phyloP scores from a whole-genome alignment of 768 basidiomycete species.

The Leccinum pellstonianum region DNA sequence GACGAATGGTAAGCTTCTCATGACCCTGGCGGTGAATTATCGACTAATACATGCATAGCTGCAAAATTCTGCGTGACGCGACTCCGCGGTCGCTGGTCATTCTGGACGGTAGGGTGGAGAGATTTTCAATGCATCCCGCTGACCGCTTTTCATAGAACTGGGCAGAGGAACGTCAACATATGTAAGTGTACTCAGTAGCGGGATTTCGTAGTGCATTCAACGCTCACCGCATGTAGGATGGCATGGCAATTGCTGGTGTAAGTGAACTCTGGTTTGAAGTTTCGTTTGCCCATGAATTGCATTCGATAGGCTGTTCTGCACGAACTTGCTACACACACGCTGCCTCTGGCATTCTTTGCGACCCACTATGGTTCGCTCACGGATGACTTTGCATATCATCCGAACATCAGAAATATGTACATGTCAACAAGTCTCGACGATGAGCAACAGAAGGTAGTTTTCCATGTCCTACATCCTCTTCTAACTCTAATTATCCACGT shows the following conservation, averaged over 20 bases:
- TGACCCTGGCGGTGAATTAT: background rate
- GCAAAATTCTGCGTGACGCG: conserved; percentile 90
- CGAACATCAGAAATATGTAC: conserved; percentile 91
- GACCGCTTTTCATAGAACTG: conserved; percentile 57
- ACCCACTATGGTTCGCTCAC: conserved; percentile 97
- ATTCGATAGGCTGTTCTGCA: conserved; percentile 78
- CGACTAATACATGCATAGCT: conserved; percentile 44
- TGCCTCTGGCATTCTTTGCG: conserved; percentile 93
- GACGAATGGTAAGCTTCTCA: conserved; percentile 77
- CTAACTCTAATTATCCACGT: background rate
- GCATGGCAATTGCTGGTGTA: conserved; percentile 97
- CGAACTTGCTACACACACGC: conserved; percentile 88
- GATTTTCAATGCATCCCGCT: conserved; percentile 6
- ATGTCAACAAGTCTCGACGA: conserved; percentile 96
- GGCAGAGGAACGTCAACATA: conserved; percentile 95
- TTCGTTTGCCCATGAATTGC: conserved; percentile 6
- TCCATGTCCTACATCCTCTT: background rate
- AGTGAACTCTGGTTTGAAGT: conserved; percentile 18
- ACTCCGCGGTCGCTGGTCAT: conserved; percentile 95
- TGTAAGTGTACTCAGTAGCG: conserved; percentile 40
- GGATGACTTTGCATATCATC: conserved; percentile 89
- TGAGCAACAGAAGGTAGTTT: conserved; percentile 76
- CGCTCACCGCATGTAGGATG: conserved; percentile 56
- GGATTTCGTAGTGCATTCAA: conserved; percentile 12
- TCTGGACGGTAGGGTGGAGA: conserved; percentile 68